A percentile compares a stretch with the other conserved stretches of the same genome.
Evolutionary conservation across 202 grass and related monocot genomes (phyloP).

Genomic region (Carex arenaria): DNA sequence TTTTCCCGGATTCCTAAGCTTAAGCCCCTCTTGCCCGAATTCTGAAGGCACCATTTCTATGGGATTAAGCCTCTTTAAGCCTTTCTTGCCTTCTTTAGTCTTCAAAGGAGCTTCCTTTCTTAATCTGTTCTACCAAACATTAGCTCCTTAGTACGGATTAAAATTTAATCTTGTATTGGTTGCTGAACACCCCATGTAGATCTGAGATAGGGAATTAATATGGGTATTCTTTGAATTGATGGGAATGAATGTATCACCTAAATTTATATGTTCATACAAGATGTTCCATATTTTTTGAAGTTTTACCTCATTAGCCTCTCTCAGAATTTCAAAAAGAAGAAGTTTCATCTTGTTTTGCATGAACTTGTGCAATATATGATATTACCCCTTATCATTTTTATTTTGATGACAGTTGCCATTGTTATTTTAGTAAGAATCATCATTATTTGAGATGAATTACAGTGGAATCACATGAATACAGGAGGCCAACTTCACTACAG

Average conservation of each 20-base stretch:
- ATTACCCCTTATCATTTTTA: neutral
- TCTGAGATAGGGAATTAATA: neutral
- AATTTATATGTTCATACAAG: neutral
- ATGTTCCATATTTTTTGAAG: neutral
- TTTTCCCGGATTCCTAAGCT: too few relatives aligned
- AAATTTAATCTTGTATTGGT: too few relatives aligned
- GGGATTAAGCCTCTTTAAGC: too few relatives aligned
- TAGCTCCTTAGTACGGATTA: too few relatives aligned
- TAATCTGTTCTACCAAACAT: too few relatives aligned
- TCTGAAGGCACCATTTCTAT: too few relatives aligned
- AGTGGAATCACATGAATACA: conserved; percentile 24
- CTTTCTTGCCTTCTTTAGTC: too few relatives aligned
- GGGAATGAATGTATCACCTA: neutral
- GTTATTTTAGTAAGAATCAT: conserved; percentile 5
- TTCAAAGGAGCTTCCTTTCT: too few relatives aligned
- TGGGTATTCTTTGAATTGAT: neutral
- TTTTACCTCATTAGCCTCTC: too few relatives aligned
- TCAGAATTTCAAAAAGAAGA: too few relatives aligned
- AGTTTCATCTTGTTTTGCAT: neutral
- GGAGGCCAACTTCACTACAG: conserved; percentile 81
- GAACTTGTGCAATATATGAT: neutral
- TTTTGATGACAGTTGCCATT: neutral
- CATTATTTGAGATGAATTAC: conserved; percentile 9
- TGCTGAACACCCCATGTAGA: neutral
- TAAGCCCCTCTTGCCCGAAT: too few relatives aligned